A percentile compares a stretch with the other conserved stretches of the same genome.
phyloP scores from a whole-genome alignment of 345 rosid species.

The Geranium rotundifolium region DNA sequence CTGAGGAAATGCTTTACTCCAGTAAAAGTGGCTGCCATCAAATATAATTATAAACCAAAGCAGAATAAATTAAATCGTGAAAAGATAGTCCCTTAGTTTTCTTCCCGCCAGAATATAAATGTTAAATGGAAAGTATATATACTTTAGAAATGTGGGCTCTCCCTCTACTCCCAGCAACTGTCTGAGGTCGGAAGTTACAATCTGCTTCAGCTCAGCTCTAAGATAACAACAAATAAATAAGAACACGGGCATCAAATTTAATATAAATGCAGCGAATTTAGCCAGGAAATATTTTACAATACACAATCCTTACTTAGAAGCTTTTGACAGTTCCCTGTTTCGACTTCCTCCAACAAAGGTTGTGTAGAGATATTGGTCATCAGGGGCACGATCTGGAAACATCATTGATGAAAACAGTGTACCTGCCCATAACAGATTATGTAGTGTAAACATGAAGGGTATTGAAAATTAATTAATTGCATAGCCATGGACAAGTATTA shows the following conservation, averaged over 20 bases:
- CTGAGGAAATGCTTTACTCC: conserved; percentile 86
- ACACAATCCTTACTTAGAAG: conserved; percentile 42
- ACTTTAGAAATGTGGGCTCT: conserved; percentile 78
- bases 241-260: conserved; percentile 2
- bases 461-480: background rate
- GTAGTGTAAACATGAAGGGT: conserved; percentile 1
- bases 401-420: conserved; percentile 90
- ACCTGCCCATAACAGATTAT: conserved; percentile 31
- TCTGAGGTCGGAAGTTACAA: conserved; percentile 74
- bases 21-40: conserved; percentile 63
- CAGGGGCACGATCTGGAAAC: conserved; percentile 91
- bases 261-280: background rate
- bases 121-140: conserved; percentile 11
- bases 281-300: background rate
- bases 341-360: conserved; percentile 92
- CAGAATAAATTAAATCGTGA: background rate
- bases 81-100: background rate
- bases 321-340: conserved; percentile 76
- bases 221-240: conserved; percentile 3
- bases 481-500: conserved; percentile 16
- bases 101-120: background rate
- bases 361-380: conserved; percentile 62
- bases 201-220: conserved; percentile 65
- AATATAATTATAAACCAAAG: conserved; percentile 3
- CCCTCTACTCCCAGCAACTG: conserved; percentile 83